These are phyloP conservation scores for Fagopyrum esculentum DNA, from an alignment of 148 eudicot species.

Conservation along the genomic window DNA sequence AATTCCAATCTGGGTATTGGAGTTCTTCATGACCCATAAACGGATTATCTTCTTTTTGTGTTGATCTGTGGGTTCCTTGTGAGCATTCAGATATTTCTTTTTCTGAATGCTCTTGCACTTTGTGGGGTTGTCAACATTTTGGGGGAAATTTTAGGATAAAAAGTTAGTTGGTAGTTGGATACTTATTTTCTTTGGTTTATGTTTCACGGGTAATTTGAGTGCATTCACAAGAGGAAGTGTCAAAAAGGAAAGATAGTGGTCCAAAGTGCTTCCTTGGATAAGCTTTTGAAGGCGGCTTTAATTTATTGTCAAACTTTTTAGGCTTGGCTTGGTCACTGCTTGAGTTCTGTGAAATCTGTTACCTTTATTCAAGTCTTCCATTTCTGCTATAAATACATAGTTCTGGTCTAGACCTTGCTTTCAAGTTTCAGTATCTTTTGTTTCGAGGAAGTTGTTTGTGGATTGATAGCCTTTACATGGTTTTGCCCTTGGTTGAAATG, in stretches of 20 bases:
- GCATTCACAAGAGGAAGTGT: conserved; percentile 8
- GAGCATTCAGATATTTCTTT: conserved; percentile 10
- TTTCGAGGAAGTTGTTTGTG: background rate
- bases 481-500: conserved; percentile 35
- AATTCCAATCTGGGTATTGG: conserved; percentile 1
- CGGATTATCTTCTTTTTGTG: background rate
- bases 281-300: conserved; percentile 11
- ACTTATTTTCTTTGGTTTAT: background rate
- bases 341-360: conserved; percentile 6
- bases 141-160: conserved; percentile 2
- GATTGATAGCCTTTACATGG: conserved; percentile 13
- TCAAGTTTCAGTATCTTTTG: background rate
- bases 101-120: conserved; percentile 1
- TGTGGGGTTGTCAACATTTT: conserved; percentile 9
- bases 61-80: background rate
- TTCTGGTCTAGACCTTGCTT: background rate
- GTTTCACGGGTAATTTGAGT: conserved; percentile 5
- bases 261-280: conserved; percentile 11
- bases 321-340: conserved; percentile 10
- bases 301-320: conserved; percentile 9
- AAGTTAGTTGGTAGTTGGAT: conserved; percentile 10
- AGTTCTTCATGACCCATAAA: background rate
- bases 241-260: conserved; percentile 10
- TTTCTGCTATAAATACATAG: conserved; percentile 8
- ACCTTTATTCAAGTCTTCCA: conserved; percentile 5